Percentiles rank a stretch among this genome's conserved stretches.
Evolutionary conservation across 768 basidiomycete species (phyloP).

Genomic region (Hygrophoropsis aurantiaca): DNA sequence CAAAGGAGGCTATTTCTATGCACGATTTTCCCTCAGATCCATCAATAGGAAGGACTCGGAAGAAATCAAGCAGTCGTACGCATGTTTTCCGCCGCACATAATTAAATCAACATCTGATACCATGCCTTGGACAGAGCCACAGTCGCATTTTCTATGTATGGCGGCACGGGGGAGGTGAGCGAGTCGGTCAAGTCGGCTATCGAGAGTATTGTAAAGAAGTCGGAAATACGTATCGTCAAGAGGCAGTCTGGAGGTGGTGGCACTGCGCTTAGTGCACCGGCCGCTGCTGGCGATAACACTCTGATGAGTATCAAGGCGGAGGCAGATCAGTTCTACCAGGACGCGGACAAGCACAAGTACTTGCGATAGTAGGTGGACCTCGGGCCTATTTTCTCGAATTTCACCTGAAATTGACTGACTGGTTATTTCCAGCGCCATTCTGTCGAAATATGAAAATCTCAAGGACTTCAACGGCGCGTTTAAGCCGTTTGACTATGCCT

Average conservation of each 20-base stretch:
- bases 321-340: background rate
- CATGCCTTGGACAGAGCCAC: no score
- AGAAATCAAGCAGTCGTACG: no score
- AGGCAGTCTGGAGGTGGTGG: background rate
- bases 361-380: no score
- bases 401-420: no score
- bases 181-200: background rate
- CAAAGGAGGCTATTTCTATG: no score
- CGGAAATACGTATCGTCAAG: background rate
- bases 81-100: no score
- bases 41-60: no score
- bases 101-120: no score
- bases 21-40: no score
- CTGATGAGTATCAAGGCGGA: background rate
- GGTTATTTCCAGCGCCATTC: background rate
- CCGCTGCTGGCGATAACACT: no score
- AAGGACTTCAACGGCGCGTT: background rate
- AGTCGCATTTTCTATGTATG: background rate
- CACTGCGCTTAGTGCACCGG: no score
- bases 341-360: background rate
- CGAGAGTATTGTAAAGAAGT: background rate
- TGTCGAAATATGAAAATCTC: background rate
- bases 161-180: background rate
- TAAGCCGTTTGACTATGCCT: background rate
- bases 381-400: no score